Percentiles rank a stretch among this genome's conserved stretches.
Conservation (phyloP, 257 asterid genomes). For the Handroanthus guayacan region DNA sequence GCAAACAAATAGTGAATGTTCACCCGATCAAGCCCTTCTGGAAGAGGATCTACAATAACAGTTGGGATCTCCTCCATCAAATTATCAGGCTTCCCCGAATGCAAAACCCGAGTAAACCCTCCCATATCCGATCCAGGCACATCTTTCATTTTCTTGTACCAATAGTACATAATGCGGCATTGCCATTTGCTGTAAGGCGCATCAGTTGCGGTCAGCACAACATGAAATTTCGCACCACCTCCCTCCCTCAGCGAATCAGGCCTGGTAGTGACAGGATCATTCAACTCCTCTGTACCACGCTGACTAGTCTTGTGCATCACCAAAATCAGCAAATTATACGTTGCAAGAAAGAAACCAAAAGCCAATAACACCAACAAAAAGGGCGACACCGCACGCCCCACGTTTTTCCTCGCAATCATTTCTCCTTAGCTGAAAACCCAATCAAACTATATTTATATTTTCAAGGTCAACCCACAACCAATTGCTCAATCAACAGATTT, state of each 20-base stretch:
- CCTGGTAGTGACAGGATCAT: slow-evolving; percentile 59
- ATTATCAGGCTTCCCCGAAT: slow-evolving; percentile 86
- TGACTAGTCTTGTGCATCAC: slow-evolving; percentile 58
- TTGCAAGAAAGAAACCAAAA: slow-evolving; percentile 79
- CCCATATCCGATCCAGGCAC: slow-evolving; percentile 93
- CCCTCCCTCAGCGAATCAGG: slow-evolving; percentile 47
- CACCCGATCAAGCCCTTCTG: slow-evolving; percentile 95
- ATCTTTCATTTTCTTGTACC: slow-evolving; percentile 87
- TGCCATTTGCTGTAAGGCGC: slow-evolving; percentile 96
- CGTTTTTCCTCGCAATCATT: slow-evolving; percentile 67
- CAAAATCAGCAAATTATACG: slow-evolving; percentile 79
- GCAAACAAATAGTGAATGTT: slow-evolving; percentile 32
- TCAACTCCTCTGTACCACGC: slow-evolving; percentile 48
- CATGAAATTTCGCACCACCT: slow-evolving; percentile 65
- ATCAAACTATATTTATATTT: not conserved
- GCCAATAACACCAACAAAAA: slow-evolving; percentile 68
- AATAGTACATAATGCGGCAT: slow-evolving; percentile 91
- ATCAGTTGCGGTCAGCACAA: slow-evolving; percentile 89
- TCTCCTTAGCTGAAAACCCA: slow-evolving; percentile 27
- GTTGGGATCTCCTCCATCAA: slow-evolving; percentile 97
- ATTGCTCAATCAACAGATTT: slow-evolving; percentile 27
- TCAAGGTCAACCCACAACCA: slow-evolving; percentile 31
- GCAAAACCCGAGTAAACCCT: slow-evolving; percentile 90
- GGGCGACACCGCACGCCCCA: slow-evolving; percentile 70
- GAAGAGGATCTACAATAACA: slow-evolving; percentile 84